These are phyloP conservation scores for Soucietia sequanensis DNA, from an alignment of 805 yeast species.

Conservation along the genomic window DNA sequence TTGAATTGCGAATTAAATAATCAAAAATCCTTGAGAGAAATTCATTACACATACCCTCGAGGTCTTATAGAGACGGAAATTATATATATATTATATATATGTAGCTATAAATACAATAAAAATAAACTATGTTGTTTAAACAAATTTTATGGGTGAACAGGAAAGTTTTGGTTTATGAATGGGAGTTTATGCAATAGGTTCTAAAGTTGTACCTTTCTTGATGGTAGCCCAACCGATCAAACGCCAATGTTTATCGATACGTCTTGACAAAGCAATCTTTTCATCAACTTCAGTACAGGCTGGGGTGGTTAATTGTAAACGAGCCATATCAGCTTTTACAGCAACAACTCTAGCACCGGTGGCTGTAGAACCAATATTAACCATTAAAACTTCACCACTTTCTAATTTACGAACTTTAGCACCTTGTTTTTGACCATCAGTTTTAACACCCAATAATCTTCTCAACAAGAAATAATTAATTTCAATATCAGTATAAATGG, in stretches of 20 bases:
- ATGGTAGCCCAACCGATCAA: constrained; percentile 99
- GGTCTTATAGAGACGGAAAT: too few species aligned
- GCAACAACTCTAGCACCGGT: constrained; percentile 99
- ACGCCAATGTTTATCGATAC: constrained; percentile 99
- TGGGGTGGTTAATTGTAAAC: constrained; percentile 93
- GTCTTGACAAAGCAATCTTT: constrained; percentile 97
- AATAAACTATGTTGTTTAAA: too few species aligned
- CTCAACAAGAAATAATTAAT: constrained; percentile 95
- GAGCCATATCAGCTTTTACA: constrained; percentile 98
- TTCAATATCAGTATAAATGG: constrained; percentile 95
- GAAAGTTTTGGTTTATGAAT: neutral
- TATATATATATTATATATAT: constrained; percentile 5
- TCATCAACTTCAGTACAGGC: constrained; percentile 98
- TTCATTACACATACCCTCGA: too few species aligned
- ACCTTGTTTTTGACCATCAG: constrained; percentile 90
- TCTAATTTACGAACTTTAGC: constrained; percentile 95
- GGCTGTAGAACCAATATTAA: constrained; percentile 98
- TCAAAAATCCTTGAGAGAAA: constrained; percentile 2
- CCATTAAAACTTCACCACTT: constrained; percentile 96
- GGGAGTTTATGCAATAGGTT: constrained; percentile 55
- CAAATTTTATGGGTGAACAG: neutral
- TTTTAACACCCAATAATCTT: constrained; percentile 96
- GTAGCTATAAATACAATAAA: constrained; percentile 20
- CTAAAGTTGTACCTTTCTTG: constrained; percentile 87
- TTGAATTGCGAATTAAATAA: neutral